Evolutionary conservation across 331 rosid species (phyloP), one percentile per base, ranked within the genome.

Genomic region (Phaseolus coccineus): DNA sequence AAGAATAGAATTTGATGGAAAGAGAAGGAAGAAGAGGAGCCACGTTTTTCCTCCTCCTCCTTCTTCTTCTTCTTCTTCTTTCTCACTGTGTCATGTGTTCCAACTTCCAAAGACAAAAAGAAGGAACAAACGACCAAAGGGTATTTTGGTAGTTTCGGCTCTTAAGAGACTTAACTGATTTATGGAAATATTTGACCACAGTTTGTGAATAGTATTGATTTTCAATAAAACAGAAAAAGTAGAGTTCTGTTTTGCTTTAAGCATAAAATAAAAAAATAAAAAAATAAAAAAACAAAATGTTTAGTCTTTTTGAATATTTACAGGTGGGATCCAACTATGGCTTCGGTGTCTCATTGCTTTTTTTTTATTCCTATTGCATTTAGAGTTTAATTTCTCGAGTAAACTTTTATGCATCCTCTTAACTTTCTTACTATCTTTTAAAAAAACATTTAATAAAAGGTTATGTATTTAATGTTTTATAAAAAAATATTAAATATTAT

Each of bases 1-100:
- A 63, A 69, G 4, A 35, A 37, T 47, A 74, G 42, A 50, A 79
- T 75, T 39, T 61, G 78, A 22, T 12, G 46, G 77, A 59, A 64
- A 40, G n/a, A 57, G 64, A 74, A 76, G 80, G 86, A 82, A 83
- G 90, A 82, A 59, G 70, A 61, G 70, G 62, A 85, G 78, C 84
- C 56, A 83, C 39, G 67, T 81, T 50, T 55, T 19, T 19, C 22
- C 22, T 19, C 22, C 22, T 67, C 66, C 59, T 79, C 40, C 47
- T 59, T 47, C 24, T 72, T 63, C 51, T 79, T 15, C 55, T 70
- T 69, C 40, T 70, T 86, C 81, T 77, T 85, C 84, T 81, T 78
- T 65, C 80, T 16, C 67, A 69, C 75, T 81, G 37, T 73, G 31
- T 77, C 42, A 37, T 77, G 58, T 67, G 83, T 59, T 25, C 84